A percentile compares a stretch with the other conserved stretches of the same genome.
These are phyloP conservation scores for Cinchona pubescens DNA, from an alignment of 257 asterid genomes.

Conservation along the genomic window DNA sequence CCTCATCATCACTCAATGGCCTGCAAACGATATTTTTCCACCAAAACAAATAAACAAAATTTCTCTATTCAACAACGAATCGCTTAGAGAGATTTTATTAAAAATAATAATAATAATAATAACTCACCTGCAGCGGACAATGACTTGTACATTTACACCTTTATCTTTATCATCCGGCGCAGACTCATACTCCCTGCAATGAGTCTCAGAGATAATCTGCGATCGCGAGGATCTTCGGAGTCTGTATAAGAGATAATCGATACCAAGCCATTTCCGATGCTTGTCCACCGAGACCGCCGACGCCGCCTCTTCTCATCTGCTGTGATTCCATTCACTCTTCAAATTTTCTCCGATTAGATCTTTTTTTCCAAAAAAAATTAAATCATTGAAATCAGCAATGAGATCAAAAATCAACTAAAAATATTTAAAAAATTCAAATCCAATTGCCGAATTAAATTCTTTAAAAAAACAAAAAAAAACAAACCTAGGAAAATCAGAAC, in stretches of 20 bases:
- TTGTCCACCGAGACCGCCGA: too few species aligned
- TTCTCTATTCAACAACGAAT: background rate
- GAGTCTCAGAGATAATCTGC: slow-evolving; percentile 78
- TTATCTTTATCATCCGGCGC: slow-evolving; percentile 78
- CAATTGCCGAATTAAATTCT: too few species aligned
- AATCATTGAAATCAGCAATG: background rate
- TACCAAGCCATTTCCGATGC: slow-evolving; percentile 7
- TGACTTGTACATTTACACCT: slow-evolving; percentile 97
- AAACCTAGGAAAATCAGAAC: background rate
- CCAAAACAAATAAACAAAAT: background rate
- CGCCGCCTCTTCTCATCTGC: slow-evolving; percentile 60
- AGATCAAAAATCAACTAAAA: slow-evolving; percentile 25
- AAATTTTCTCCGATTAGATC: slow-evolving; percentile 6
- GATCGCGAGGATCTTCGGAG: too few species aligned
- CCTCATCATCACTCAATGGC: slow-evolving; percentile 92
- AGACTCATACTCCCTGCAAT: slow-evolving; percentile 65
- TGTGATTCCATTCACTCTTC: slow-evolving; percentile 50
- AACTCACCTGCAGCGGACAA: slow-evolving; percentile 88
- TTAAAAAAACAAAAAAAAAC: background rate
- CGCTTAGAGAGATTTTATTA: too few species aligned
- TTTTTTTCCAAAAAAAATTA: background rate
- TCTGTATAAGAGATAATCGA: too few species aligned
- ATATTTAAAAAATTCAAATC: too few species aligned
- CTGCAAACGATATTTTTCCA: slow-evolving; percentile 35
- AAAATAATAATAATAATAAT: too few species aligned